These are phyloP conservation scores for Leishmania arabica DNA, from an alignment of 208 protist species.

Conservation along the genomic window DNA sequence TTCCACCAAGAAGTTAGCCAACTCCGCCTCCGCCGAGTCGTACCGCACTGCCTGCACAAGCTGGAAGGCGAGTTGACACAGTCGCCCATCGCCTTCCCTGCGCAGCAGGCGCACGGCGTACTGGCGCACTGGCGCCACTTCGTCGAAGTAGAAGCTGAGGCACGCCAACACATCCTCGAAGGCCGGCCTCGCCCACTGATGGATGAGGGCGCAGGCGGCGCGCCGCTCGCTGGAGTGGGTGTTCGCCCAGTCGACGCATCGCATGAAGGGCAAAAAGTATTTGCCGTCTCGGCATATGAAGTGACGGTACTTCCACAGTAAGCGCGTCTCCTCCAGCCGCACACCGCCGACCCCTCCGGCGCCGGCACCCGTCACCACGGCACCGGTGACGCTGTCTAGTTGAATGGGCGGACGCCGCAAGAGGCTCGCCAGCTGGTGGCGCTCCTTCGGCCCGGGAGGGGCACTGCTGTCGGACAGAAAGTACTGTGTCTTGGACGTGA, in stretches of 20 bases:
- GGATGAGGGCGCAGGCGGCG: conserved; percentile 72
- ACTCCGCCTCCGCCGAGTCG: conserved; percentile 48
- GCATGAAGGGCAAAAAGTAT: conserved; percentile 92
- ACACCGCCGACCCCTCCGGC: conserved; percentile 15
- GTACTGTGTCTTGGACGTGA: conserved; percentile 62
- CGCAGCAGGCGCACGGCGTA: conserved; percentile 71
- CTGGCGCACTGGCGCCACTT: conserved; percentile 53
- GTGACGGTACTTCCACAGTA: conserved; percentile 94
- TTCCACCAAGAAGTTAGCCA: conserved; percentile 60
- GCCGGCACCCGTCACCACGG: conserved; percentile 5
- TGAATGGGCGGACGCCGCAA: conserved; percentile 58
- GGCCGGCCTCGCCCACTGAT: conserved; percentile 58
- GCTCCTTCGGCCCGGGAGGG: conserved; percentile 64
- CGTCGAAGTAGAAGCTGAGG: conserved; percentile 72
- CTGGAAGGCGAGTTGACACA: conserved; percentile 60
- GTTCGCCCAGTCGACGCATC: conserved; percentile 91
- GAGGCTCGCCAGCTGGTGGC: conserved; percentile 62
- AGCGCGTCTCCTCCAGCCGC: conserved; percentile 80
- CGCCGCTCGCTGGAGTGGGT: conserved; percentile 59
- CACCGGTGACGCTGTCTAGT: conserved; percentile 37
- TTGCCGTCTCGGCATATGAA: conserved; percentile 79
- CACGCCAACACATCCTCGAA: conserved; percentile 74
- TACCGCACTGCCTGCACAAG: conserved; percentile 86
- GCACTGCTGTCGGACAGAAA: conserved; percentile 53
- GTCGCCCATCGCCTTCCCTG: conserved; percentile 39